Evolutionary conservation across 2,329 filamentous ascomycete genomes (phyloP).

Genomic region (Ophiocordyceps camponoti-saundersi): DNA sequence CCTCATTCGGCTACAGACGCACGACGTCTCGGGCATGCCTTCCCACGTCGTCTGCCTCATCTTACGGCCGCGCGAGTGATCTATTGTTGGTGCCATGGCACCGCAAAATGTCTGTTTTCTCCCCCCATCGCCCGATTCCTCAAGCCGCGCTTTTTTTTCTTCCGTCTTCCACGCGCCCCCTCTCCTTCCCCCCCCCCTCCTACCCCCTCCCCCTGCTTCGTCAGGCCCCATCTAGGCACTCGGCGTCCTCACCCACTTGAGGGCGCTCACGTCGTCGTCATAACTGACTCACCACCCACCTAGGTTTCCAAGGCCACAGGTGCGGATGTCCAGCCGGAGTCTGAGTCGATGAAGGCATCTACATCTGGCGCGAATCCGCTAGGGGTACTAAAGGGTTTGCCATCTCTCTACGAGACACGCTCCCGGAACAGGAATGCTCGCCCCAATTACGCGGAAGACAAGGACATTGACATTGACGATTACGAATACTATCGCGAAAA

Average conservation of each 20-base stretch:
- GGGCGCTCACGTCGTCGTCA: not conserved
- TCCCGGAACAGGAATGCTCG: conserved; percentile 77
- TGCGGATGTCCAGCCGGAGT: conserved; percentile 14
- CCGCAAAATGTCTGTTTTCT: conserved; percentile 21
- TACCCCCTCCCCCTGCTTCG: not conserved
- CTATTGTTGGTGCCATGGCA: conserved; percentile 18
- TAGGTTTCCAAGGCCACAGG: conserved; percentile 19
- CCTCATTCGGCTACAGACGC: conserved; percentile 1
- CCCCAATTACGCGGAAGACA: conserved; percentile 90
- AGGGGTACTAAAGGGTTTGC: conserved; percentile 33
- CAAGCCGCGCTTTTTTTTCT: not conserved
- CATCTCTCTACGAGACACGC: conserved; percentile 66
- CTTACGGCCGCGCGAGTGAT: conserved; percentile 17
- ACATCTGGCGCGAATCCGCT: conserved; percentile 28
- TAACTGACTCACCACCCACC: conserved; percentile 8
- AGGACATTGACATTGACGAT: conserved; percentile 71
- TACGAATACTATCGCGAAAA: conserved; percentile 50
- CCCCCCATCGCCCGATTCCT: not conserved
- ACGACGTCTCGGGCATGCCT: conserved; percentile 10
- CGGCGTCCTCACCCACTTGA: conserved; percentile 3
- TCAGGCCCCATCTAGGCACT: not conserved
- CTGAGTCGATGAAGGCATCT: conserved; percentile 25
- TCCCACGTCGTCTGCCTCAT: conserved; percentile 11
- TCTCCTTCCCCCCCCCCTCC: conserved; percentile 1
- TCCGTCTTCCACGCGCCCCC: conserved; percentile 3